These are phyloP conservation scores for Mitragyna speciosa DNA, from an alignment of 257 asterid genomes.

Conservation along the genomic window DNA sequence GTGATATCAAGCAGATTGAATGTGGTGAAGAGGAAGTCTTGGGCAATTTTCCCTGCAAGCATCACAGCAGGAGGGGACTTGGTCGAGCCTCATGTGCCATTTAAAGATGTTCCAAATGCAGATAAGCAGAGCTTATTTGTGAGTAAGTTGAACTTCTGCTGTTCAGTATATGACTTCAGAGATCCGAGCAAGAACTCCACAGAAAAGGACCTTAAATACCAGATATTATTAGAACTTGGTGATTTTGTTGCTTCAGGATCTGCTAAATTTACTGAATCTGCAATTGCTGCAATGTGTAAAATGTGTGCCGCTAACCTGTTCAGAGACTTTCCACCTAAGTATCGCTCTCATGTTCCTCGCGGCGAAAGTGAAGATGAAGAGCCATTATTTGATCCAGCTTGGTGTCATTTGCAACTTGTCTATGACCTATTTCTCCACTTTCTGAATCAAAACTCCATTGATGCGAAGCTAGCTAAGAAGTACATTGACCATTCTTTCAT, in stretches of 20 bases:
- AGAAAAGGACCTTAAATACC: conserved; percentile 46
- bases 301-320: conserved; percentile 43
- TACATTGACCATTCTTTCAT: conserved; percentile 38
- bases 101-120: conserved; percentile 45
- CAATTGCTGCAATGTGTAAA: conserved; percentile 44
- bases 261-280: conserved; percentile 40
- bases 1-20: conserved; percentile 41
- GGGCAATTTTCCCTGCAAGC: conserved; percentile 54
- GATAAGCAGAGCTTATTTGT: conserved; percentile 44
- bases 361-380: conserved; percentile 48
- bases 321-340: conserved; percentile 46
- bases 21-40: conserved; percentile 46
- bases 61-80: conserved; percentile 39
- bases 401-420: conserved; percentile 53
- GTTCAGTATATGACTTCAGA: conserved; percentile 40
- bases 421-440: conserved; percentile 38
- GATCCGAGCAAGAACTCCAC: conserved; percentile 33
- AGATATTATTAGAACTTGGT: conserved; percentile 37
- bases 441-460: conserved; percentile 31
- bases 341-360: conserved; percentile 27
- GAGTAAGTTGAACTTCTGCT: conserved; percentile 46
- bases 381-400: conserved; percentile 49
- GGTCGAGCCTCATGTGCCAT: conserved; percentile 38
- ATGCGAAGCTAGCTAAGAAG: conserved; percentile 45
- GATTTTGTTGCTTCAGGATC: conserved; percentile 47